These are phyloP conservation scores for Phylloporus sp. DNA, from an alignment of 768 basidiomycete species.

Conservation along the genomic window DNA sequence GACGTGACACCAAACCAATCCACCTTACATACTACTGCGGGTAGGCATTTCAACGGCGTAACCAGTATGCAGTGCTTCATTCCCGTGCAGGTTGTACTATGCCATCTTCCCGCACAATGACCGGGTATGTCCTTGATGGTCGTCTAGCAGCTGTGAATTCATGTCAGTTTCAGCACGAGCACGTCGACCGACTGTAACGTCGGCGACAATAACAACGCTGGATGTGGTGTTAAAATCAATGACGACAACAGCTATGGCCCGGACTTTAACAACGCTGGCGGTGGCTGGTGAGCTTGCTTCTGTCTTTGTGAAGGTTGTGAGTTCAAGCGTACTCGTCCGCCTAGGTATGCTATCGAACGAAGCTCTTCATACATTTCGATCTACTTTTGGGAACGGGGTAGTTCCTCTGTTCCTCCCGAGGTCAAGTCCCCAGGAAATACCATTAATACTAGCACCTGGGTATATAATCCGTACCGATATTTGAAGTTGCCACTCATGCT, in stretches of 20 bases:
- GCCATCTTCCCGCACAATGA: constrained; percentile 26
- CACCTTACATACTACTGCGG: constrained; percentile 28
- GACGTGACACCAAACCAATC: constrained; percentile 24
- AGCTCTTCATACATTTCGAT: constrained; percentile 30
- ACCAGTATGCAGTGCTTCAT: neutral
- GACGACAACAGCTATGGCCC: constrained; percentile 33
- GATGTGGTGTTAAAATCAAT: constrained; percentile 30
- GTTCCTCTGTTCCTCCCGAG: constrained; percentile 33
- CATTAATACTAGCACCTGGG: constrained; percentile 25
- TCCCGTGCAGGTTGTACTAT: constrained; percentile 26
- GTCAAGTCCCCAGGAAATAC: constrained; percentile 23
- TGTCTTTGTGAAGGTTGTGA: neutral
- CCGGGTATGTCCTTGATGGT: constrained; percentile 25
- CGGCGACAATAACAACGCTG: constrained; percentile 22
- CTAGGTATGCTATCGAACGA: constrained; percentile 36
- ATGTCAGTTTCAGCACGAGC: constrained; percentile 9
- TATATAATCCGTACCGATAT: neutral
- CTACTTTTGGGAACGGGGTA: constrained; percentile 41
- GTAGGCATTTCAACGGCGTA: constrained; percentile 7
- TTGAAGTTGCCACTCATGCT: neutral
- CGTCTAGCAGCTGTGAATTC: neutral
- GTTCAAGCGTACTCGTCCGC: neutral
- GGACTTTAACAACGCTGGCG: constrained; percentile 34
- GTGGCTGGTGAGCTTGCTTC: constrained; percentile 30
- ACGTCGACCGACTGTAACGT: constrained; percentile 24